Conservation (phyloP, 257 asterid genomes). For the Plantago elongata region DNA sequence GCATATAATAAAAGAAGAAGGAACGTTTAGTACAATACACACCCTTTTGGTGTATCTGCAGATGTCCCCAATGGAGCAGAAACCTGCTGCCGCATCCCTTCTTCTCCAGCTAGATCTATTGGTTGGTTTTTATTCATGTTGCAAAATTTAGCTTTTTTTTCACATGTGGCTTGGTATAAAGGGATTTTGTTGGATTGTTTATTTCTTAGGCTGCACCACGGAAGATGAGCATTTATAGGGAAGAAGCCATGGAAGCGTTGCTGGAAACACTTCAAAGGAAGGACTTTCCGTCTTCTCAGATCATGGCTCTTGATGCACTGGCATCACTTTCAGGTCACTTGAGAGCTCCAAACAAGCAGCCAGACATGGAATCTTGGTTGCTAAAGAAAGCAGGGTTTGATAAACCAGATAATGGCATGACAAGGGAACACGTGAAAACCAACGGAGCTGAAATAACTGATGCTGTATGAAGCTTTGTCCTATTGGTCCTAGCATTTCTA, state of each 20-base stretch:
- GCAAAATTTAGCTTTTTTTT: background rate
- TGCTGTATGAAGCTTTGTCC: slow-evolving; percentile 30
- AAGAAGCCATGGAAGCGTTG: slow-evolving; percentile 73
- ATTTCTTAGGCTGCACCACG: slow-evolving; percentile 51
- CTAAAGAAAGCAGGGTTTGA: slow-evolving; percentile 61
- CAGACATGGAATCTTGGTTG: slow-evolving; percentile 56
- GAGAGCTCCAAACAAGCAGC: slow-evolving; percentile 33
- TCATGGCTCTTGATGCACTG: slow-evolving; percentile 54
- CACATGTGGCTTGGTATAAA: background rate
- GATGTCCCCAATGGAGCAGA: slow-evolving; percentile 81
- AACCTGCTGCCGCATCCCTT: slow-evolving; percentile 66
- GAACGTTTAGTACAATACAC: slow-evolving; percentile 76
- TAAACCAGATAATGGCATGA: slow-evolving; percentile 36
- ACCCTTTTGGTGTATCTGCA: slow-evolving; percentile 66
- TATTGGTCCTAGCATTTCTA: background rate
- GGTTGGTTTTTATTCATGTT: slow-evolving; percentile 39
- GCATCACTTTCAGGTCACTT: slow-evolving; percentile 55
- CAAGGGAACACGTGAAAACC: slow-evolving; percentile 31
- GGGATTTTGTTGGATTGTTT: slow-evolving; percentile 3
- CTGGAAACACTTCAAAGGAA: slow-evolving; percentile 59
- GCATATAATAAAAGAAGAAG: slow-evolving; percentile 74
- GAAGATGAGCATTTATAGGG: slow-evolving; percentile 81
- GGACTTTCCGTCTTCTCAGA: slow-evolving; percentile 67
- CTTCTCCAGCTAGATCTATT: slow-evolving; percentile 78
- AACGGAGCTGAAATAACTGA: slow-evolving; percentile 32